These are phyloP conservation scores for Acrocalymma vagum DNA, from an alignment of 2,329 filamentous ascomycete genomes.

Conservation along the genomic window DNA sequence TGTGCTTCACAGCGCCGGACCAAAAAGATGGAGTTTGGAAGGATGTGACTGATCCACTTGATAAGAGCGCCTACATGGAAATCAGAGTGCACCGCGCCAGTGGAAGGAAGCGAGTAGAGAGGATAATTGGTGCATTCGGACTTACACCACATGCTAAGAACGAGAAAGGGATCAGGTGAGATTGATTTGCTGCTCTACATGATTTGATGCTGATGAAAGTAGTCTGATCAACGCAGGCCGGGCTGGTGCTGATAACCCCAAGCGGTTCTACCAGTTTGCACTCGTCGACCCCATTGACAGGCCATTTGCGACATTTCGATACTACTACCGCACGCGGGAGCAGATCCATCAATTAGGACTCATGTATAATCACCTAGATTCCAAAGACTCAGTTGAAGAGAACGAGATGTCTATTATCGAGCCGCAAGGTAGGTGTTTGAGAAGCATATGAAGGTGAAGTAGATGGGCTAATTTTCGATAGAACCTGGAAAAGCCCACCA, in stretches of 20 bases:
- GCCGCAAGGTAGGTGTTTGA: conserved; percentile 16
- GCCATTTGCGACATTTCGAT: conserved; percentile 58
- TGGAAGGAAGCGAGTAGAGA: conserved; percentile 48
- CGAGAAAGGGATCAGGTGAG: conserved; percentile 40
- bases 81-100: conserved; percentile 52
- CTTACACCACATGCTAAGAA: conserved; percentile 27
- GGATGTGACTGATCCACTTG: conserved; percentile 20
- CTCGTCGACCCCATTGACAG: conserved; percentile 58
- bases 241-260: conserved; percentile 49
- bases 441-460: not conserved
- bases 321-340: conserved; percentile 44
- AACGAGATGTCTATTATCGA: conserved; percentile 37
- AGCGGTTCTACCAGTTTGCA: conserved; percentile 58
- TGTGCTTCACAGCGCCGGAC: conserved; percentile 46
- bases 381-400: conserved; percentile 22
- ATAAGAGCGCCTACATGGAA: conserved; percentile 47
- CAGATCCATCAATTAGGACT: conserved; percentile 35
- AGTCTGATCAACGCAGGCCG: conserved; percentile 50
- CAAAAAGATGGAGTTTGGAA: conserved; percentile 17
- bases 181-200: no score
- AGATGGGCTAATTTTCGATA: no score
- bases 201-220: conserved; percentile 18
- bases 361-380: conserved; percentile 18
- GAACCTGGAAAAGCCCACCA: no score
- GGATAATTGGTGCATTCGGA: conserved; percentile 34